Percentiles rank a stretch among this genome's conserved stretches.
These are phyloP conservation scores for Cryphonectria naterciae DNA, from an alignment of 2,329 filamentous ascomycete species.

Conservation along the genomic window DNA sequence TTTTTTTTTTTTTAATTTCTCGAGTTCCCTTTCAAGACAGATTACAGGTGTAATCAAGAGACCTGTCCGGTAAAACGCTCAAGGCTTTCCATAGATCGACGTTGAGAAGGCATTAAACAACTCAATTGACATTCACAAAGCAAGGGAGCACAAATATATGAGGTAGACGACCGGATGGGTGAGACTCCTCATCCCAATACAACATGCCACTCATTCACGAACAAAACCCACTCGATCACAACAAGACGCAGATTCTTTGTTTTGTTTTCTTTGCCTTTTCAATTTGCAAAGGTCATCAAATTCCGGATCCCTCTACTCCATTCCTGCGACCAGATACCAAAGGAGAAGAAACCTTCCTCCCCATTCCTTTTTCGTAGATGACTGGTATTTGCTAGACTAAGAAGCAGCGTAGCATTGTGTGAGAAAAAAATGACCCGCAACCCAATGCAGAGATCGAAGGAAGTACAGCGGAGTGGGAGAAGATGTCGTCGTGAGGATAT, in stretches of 20 bases:
- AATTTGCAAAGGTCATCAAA: slow-evolving; percentile 26
- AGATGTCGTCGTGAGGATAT: slow-evolving; percentile 34
- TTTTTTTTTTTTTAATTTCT: too few relatives aligned
- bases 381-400: slow-evolving; percentile 29
- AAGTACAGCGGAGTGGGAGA: slow-evolving; percentile 40
- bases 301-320: slow-evolving; percentile 30
- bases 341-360: slow-evolving; percentile 21
- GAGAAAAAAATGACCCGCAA: slow-evolving; percentile 34
- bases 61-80: neutral
- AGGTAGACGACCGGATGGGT: neutral
- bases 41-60: neutral
- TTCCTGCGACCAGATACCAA: slow-evolving; percentile 31
- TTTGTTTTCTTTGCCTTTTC: slow-evolving; percentile 26
- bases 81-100: neutral
- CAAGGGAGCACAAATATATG: neutral
- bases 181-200: neutral
- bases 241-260: slow-evolving; percentile 24
- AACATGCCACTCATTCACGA: neutral
- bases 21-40: neutral
- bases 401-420: slow-evolving; percentile 17
- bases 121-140: neutral
- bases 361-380: slow-evolving; percentile 30
- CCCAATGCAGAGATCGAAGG: slow-evolving; percentile 40
- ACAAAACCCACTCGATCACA: neutral
- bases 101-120: neutral